Evolutionary conservation across 768 basidiomycete species (phyloP).

Genomic region (Suillus americanus): DNA sequence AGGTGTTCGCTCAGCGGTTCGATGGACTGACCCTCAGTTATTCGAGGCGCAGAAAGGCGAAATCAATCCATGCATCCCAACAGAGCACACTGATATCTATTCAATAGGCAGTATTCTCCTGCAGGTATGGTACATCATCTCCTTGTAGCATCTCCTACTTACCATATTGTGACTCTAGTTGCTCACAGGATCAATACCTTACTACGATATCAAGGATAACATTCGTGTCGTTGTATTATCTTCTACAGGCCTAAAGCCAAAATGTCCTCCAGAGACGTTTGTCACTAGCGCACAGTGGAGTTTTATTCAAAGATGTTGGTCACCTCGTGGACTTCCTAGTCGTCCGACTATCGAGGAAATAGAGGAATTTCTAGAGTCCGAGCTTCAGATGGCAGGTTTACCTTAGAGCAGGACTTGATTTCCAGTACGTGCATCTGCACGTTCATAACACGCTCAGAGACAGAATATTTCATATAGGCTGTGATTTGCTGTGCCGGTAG

Average conservation of each 20-base stretch:
- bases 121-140: conserved; percentile 5
- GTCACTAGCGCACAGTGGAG: conserved; percentile 5
- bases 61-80: neutral
- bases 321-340: neutral
- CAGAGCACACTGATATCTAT: conserved; percentile 3
- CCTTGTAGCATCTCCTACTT: neutral
- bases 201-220: neutral
- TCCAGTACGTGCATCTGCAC: neutral
- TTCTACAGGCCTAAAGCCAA: neutral
- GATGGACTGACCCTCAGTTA: conserved; percentile 10
- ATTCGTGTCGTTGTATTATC: neutral
- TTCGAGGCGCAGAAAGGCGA: neutral
- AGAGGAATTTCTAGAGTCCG: neutral
- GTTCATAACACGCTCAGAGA: neutral
- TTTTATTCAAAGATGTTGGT: conserved; percentile 12
- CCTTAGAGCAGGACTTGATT: neutral
- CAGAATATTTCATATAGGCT: neutral
- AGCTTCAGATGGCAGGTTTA: neutral
- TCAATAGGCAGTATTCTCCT: conserved; percentile 8
- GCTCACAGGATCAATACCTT: conserved; percentile 9
- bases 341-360: conserved; percentile 8
- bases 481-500: neutral
- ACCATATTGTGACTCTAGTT: neutral
- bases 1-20: neutral
- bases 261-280: neutral